Evolutionary conservation across 1,284 basidiomycete genomes (phyloP).

Genomic region (Sporisorium exsertum): DNA sequence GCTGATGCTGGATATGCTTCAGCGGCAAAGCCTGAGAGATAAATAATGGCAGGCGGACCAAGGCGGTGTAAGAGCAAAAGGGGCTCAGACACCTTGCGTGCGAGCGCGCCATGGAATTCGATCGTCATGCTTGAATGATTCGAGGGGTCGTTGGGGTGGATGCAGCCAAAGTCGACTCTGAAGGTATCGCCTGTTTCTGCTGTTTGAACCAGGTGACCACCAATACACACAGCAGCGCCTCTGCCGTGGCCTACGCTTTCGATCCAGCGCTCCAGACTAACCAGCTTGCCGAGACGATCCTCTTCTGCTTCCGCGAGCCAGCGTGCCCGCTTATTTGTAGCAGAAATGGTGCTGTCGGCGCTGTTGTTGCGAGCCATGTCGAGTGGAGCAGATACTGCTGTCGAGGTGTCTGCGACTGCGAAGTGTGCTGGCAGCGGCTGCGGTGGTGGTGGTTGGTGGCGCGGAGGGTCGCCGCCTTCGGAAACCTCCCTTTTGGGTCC

Average conservation of each 20-base stretch:
- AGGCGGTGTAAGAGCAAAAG: conserved; percentile 23
- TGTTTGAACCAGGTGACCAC: conserved; percentile 16
- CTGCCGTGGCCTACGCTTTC: conserved; percentile 39
- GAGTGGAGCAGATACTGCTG: not conserved
- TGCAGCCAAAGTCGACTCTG: conserved; percentile 14
- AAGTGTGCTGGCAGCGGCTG: not conserved
- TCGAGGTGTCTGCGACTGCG: not conserved
- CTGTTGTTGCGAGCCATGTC: not conserved
- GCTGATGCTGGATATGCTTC: not conserved
- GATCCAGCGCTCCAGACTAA: conserved; percentile 31
- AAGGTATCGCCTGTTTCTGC: not conserved
- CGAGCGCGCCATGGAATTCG: conserved; percentile 19
- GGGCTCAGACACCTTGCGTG: conserved; percentile 22
- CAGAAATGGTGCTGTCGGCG: not conserved
- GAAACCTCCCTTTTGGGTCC: conserved; percentile 39
- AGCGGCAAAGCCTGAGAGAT: conserved; percentile 39
- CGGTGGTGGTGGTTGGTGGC: not conserved
- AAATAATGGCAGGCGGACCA: conserved; percentile 32
- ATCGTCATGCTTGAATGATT: conserved; percentile 2
- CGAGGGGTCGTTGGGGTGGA: conserved; percentile 11
- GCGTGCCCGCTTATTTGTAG: conserved; percentile 16
- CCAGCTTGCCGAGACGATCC: conserved; percentile 41
- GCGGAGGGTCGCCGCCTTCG: conserved; percentile 8
- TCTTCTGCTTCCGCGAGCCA: conserved; percentile 28
- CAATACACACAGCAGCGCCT: conserved; percentile 45